phyloP scores from a whole-genome alignment of 441 rosid genomes.

The Populus trichocarpa region DNA sequence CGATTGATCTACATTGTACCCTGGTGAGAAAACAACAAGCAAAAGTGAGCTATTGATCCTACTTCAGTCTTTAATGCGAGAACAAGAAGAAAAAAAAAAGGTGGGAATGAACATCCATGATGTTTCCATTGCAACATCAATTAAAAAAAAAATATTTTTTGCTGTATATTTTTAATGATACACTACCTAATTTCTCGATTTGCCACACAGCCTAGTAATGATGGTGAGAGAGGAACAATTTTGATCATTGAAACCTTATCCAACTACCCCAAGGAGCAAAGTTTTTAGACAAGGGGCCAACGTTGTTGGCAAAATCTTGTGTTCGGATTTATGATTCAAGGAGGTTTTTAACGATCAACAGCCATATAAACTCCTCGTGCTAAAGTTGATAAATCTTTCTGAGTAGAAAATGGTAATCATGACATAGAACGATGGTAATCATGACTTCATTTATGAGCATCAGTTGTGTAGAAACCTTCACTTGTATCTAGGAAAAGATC shows the following conservation, averaged over 20 bases:
- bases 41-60: neutral
- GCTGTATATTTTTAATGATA: too few relatives aligned
- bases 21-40: too few relatives aligned
- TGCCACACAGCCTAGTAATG: neutral
- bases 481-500: neutral
- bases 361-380: neutral
- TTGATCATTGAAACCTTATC: neutral
- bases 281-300: neutral
- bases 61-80: neutral
- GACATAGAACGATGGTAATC: neutral
- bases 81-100: neutral
- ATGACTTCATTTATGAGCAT: neutral
- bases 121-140: neutral
- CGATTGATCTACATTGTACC: too few relatives aligned
- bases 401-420: neutral
- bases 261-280: neutral
- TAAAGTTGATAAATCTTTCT: neutral
- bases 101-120: neutral
- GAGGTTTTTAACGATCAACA: neutral
- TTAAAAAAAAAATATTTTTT: too few relatives aligned
- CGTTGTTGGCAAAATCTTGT: neutral
- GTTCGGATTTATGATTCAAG: neutral
- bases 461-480: neutral
- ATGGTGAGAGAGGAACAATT: neutral
- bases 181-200: neutral